Evolutionary conservation across 2,329 filamentous ascomycete species (phyloP).

Genomic region (Cladophialophora bantiana): DNA sequence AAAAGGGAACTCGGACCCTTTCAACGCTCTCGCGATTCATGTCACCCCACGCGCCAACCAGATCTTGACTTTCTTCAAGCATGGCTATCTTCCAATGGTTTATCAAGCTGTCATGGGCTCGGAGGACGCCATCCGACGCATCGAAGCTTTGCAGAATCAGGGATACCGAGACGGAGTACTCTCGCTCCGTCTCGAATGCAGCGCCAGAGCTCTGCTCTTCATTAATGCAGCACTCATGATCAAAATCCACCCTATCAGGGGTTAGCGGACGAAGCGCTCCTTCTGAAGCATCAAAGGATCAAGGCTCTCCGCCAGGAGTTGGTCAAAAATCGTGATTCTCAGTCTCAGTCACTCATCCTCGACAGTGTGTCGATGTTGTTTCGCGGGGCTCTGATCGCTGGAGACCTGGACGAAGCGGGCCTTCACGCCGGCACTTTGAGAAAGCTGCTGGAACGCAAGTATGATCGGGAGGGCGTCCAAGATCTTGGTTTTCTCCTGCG

Average conservation of each 20-base stretch:
- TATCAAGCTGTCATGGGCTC: constrained; percentile 7
- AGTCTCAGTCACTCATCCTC: background rate
- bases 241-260: background rate
- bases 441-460: constrained; percentile 6
- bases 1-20: constrained; percentile 19
- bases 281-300: constrained; percentile 7
- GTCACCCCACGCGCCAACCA: constrained; percentile 17
- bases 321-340: background rate
- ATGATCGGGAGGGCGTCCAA: background rate
- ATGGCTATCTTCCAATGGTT: constrained; percentile 10
- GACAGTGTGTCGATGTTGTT: constrained; percentile 9
- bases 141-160: constrained; percentile 2
- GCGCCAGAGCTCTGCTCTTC: constrained; percentile 5
- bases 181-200: constrained; percentile 8
- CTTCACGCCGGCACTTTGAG: constrained; percentile 7
- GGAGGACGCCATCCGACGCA: constrained; percentile 11
- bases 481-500: constrained; percentile 9
- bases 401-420: constrained; percentile 10
- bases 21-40: background rate
- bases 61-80: constrained; percentile 13
- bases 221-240: constrained; percentile 10
- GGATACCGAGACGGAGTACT: constrained; percentile 4
- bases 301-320: constrained; percentile 5
- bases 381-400: constrained; percentile 7
- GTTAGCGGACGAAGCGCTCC: constrained; percentile 7